Evolutionary conservation across 345 rosid species (phyloP).

Genomic region (Heritiera littoralis): DNA sequence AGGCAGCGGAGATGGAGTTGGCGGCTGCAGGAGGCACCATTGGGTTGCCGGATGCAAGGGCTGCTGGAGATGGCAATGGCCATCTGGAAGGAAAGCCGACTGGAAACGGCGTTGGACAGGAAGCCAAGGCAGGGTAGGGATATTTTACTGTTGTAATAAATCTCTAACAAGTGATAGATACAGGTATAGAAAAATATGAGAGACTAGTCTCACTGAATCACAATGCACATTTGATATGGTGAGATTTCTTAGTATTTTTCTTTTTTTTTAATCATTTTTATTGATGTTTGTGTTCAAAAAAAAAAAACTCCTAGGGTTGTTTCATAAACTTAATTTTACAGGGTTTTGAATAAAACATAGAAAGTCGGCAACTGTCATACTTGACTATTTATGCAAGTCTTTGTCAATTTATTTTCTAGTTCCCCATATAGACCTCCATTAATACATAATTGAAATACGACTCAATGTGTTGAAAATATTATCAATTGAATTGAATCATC

Average conservation of each 20-base stretch:
- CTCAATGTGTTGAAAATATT: not conserved
- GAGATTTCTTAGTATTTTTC: not conserved
- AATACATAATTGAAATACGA: not conserved
- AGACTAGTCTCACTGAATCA: not conserved
- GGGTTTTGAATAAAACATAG: not conserved
- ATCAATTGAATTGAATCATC: not conserved
- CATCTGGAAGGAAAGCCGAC: not conserved
- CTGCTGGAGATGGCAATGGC: not conserved
- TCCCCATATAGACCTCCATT: not conserved
- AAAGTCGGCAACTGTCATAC: not conserved
- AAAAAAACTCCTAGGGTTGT: not conserved
- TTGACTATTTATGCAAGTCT: not conserved
- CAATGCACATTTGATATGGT: not conserved
- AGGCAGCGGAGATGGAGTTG: constrained; percentile 41
- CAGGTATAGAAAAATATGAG: not conserved
- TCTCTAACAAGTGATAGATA: not conserved
- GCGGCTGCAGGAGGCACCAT: not conserved
- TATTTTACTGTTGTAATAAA: not conserved
- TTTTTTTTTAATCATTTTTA: not conserved
- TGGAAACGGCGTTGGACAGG: not conserved
- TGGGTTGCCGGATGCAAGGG: not conserved
- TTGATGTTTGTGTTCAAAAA: not conserved
- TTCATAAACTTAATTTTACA: not conserved
- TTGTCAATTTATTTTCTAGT: not conserved
- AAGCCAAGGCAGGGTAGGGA: not conserved